A percentile compares a stretch with the other conserved stretches of the same genome.
Evolutionary conservation across 2,329 filamentous ascomycete species (phyloP).

Genomic region (Aspergillus sp.): DNA sequence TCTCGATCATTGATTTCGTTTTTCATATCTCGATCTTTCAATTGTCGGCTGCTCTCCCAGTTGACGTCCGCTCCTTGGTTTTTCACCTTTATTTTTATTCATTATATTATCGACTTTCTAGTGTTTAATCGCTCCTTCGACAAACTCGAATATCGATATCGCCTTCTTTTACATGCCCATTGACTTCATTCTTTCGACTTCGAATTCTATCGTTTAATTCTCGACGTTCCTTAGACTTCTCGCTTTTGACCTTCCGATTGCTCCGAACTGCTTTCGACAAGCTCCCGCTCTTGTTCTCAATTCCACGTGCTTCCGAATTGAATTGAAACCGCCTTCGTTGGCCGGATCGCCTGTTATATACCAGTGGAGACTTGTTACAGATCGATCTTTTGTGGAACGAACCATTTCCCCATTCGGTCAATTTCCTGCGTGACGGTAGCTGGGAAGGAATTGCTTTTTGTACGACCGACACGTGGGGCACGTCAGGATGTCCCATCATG

Average conservation of each 20-base stretch:
- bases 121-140: slow-evolving; percentile 10
- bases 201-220: slow-evolving; percentile 1
- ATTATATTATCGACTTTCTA: background rate
- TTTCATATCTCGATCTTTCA: slow-evolving; percentile 2
- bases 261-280: slow-evolving; percentile 3
- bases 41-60: slow-evolving; percentile 18
- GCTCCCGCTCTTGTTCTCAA: background rate
- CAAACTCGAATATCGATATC: background rate
- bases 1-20: slow-evolving; percentile 9
- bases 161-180: background rate
- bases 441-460: background rate
- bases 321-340: background rate
- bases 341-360: background rate
- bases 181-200: slow-evolving; percentile 4
- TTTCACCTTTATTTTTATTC: background rate
- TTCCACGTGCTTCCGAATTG: background rate
- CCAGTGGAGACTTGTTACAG: background rate
- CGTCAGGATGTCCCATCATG: slow-evolving; percentile 20
- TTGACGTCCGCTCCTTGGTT: slow-evolving; percentile 26
- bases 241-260: background rate
- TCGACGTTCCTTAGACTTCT: slow-evolving; percentile 9
- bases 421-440: background rate
- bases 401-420: background rate
- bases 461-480: background rate
- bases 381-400: background rate